phyloP scores from a whole-genome alignment of 495 filamentous ascomycete genomes.

The Penicillium canescens region DNA sequence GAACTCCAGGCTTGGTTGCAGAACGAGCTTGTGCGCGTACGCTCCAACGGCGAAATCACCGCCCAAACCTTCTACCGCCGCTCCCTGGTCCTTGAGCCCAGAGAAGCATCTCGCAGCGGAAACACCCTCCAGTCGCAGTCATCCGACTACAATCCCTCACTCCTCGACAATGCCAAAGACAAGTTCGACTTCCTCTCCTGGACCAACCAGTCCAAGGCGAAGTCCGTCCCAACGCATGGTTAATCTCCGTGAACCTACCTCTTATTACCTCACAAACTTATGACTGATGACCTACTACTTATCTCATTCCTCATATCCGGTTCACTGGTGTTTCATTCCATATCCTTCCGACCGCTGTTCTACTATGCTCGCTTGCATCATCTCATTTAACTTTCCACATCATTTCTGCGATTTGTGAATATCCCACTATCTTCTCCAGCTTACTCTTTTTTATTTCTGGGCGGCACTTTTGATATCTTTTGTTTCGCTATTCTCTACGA shows the following conservation, averaged over 20 bases:
- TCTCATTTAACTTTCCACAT: constrained; percentile 3
- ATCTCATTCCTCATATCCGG: constrained; percentile 10
- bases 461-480: constrained; percentile 23
- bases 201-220: constrained; percentile 51
- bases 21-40: constrained; percentile 77
- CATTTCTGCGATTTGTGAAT: constrained; percentile 28
- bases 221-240: constrained; percentile 46
- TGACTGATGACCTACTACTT: constrained; percentile 21
- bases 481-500: constrained; percentile 14
- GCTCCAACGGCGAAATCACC: constrained; percentile 74
- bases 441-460: constrained; percentile 14
- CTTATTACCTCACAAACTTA: constrained; percentile 15
- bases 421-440: constrained; percentile 12
- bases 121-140: constrained; percentile 16
- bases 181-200: constrained; percentile 60
- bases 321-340: constrained; percentile 8
- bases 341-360: constrained; percentile 6
- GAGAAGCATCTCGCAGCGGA: constrained; percentile 48
- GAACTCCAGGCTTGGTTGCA: constrained; percentile 96
- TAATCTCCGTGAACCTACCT: constrained; percentile 19
- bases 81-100: constrained; percentile 83
- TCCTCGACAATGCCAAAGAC: constrained; percentile 54
- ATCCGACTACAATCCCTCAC: constrained; percentile 45
- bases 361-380: constrained; percentile 24
- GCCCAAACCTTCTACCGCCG: constrained; percentile 82